Base-by-base conservation (phyloP, 2,329 filamentous ascomycete genomes). In the Grosmannia clavigera region DNA sequence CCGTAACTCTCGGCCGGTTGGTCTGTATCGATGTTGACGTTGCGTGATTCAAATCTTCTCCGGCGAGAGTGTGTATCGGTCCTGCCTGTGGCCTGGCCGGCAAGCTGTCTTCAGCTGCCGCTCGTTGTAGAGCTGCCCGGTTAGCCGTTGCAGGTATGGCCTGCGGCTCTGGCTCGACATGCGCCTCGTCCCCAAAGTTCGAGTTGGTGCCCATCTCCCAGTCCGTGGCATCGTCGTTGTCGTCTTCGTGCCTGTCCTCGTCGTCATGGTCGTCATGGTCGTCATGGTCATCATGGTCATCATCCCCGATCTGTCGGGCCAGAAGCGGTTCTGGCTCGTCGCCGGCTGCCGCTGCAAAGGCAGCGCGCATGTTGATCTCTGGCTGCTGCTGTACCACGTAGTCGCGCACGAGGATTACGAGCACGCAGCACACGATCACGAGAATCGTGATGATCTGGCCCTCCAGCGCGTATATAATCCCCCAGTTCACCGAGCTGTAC, bases 371-470 rank as follows among this genome's bases (percentile, higher is more conserved):
- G 67, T 95, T 95, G 66, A 94, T 87, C 64, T 92, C 86, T 5
- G 92, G 94, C 69, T 99, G 94, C 70, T 99, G 94, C 70, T 99
- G 94, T 11, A 99, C 91, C 57, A 99, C 94, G 81, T 96, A 99
- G 74, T 99, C 94, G 55, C 95, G 80, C 55, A 99, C 96, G 4
- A 99, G 75, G 66, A 99, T 99, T 51, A 99, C 85, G n/a, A 99
- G 76, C 61, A 99, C 96, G 72, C 97, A 99, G 61, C 87, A 91
- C 53, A 96, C 81, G 9, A 99, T 92, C 57, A 97, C 90, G 12
- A 95, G 75, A 6, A 96, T 76, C 0, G 92, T 99, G 66, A 99
- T 96, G 55, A 97, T 82, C 69, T 96, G 92, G 4, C 94, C 94
- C 74, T 99, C 94, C 3, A 96, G 76, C 0, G 92, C 83, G 65